Conservation (phyloP, 148 eudicot species). For the Silene latifolia region DNA sequence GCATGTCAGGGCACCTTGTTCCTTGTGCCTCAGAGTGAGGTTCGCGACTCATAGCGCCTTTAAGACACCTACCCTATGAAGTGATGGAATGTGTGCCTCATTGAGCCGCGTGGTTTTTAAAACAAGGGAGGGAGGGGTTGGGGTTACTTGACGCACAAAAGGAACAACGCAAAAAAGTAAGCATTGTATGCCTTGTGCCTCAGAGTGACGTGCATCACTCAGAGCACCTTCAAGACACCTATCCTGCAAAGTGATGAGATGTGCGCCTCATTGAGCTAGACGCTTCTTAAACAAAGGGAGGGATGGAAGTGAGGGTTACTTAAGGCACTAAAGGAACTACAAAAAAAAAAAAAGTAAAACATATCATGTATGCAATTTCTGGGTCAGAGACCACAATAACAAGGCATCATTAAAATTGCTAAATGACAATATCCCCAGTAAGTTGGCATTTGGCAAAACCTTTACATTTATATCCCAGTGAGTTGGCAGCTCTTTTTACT, state of each 20-base stretch:
- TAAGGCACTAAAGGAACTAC: too few species aligned
- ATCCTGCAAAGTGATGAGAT: too few species aligned
- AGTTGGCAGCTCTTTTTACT: not conserved
- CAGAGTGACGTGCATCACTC: too few species aligned
- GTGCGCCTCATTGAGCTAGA: too few species aligned
- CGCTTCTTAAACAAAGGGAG: too few species aligned
- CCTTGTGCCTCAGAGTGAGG: too few species aligned
- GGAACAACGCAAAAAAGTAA: not conserved
- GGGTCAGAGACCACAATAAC: slow-evolving; percentile 4
- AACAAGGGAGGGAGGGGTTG: too few species aligned
- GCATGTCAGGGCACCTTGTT: too few species aligned
- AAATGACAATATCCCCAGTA: not conserved
- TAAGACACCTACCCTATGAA: not conserved
- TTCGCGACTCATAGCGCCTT: not conserved
- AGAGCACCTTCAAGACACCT: too few species aligned
- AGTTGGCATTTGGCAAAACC: not conserved
- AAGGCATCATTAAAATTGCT: not conserved
- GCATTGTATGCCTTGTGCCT: too few species aligned
- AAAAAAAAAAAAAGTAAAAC: not conserved
- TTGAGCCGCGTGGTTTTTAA: not conserved
- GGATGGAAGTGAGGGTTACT: too few species aligned
- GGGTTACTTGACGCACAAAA: not conserved
- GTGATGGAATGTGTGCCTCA: not conserved
- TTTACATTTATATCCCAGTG: too few species aligned
- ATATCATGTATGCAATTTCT: slow-evolving; percentile 1